Evolutionary conservation across 371 early-diverging fungal species (phyloP).

Genomic region (Quaeritorhiza haematococci): DNA sequence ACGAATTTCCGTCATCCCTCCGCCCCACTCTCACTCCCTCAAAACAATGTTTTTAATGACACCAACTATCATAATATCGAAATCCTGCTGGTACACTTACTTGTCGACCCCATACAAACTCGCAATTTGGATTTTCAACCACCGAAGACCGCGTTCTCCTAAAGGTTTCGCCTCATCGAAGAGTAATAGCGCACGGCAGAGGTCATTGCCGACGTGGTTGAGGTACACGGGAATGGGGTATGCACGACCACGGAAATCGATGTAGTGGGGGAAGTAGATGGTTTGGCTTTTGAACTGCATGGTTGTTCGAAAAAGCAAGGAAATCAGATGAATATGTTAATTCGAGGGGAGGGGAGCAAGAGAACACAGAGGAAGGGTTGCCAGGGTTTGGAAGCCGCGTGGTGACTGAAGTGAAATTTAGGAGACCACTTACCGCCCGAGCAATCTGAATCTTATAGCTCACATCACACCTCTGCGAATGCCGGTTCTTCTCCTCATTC

Average conservation of each 20-base stretch:
- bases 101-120: slow-evolving; percentile 91
- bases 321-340: too few species aligned
- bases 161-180: slow-evolving; percentile 83
- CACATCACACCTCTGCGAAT: slow-evolving; percentile 83
- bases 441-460: slow-evolving; percentile 97
- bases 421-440: slow-evolving; percentile 60
- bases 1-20: too few species aligned
- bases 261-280: slow-evolving; percentile 95
- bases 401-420: background rate
- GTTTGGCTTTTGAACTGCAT: slow-evolving; percentile 72
- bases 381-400: background rate
- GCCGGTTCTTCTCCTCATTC: slow-evolving; percentile 60
- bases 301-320: background rate
- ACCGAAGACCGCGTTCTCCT: slow-evolving; percentile 78
- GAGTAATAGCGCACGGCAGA: slow-evolving; percentile 85
- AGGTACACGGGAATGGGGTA: slow-evolving; percentile 94
- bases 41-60: too few species aligned
- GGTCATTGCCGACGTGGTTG: slow-evolving; percentile 94
- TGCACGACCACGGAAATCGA: slow-evolving; percentile 97
- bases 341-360: too few species aligned
- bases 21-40: too few species aligned
- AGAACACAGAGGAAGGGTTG: too few species aligned
- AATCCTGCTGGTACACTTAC: slow-evolving; percentile 37
- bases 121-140: slow-evolving; percentile 96
- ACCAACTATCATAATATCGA: too few species aligned